Conservation (phyloP, 169 alveolate genomes). For the Theileria equi region DNA sequence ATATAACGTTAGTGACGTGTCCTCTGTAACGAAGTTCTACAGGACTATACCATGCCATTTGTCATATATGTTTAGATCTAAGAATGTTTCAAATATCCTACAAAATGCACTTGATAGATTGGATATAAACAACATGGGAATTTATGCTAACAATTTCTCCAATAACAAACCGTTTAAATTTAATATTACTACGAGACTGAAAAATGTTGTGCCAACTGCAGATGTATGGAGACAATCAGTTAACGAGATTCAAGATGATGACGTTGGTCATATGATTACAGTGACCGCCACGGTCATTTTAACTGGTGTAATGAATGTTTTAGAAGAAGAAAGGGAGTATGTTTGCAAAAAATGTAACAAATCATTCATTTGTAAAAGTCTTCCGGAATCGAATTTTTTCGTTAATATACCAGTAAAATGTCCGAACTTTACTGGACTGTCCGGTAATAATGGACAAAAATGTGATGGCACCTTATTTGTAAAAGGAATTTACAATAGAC, state of each 20-base stretch:
- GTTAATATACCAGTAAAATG: slow-evolving; percentile 45
- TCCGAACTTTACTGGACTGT: slow-evolving; percentile 11
- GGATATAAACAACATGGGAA: not conserved
- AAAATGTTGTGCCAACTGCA: slow-evolving; percentile 28
- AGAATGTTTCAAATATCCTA: not conserved
- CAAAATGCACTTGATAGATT: not conserved
- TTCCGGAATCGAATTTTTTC: slow-evolving; percentile 63
- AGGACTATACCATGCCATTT: not conserved
- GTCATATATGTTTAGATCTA: not conserved
- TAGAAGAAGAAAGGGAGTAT: slow-evolving; percentile 69
- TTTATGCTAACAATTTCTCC: not conserved
- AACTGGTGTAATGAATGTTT: slow-evolving; percentile 52
- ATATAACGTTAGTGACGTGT: slow-evolving; percentile 2
- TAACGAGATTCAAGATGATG: slow-evolving; percentile 24
- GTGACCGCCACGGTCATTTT: slow-evolving; percentile 20
- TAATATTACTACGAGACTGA: slow-evolving; percentile 29
- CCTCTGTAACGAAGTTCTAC: not conserved
- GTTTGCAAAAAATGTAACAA: slow-evolving; percentile 62
- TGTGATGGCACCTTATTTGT: slow-evolving; percentile 38
- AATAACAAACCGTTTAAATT: not conserved
- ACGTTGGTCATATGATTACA: slow-evolving; percentile 26
- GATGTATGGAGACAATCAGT: slow-evolving; percentile 12
- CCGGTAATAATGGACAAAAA: not conserved
- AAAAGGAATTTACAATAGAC: slow-evolving; percentile 31
- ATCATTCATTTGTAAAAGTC: slow-evolving; percentile 55